Base-by-base conservation (phyloP, 1,284 basidiomycete species). In the Mycosarcoma maydis region DNA sequence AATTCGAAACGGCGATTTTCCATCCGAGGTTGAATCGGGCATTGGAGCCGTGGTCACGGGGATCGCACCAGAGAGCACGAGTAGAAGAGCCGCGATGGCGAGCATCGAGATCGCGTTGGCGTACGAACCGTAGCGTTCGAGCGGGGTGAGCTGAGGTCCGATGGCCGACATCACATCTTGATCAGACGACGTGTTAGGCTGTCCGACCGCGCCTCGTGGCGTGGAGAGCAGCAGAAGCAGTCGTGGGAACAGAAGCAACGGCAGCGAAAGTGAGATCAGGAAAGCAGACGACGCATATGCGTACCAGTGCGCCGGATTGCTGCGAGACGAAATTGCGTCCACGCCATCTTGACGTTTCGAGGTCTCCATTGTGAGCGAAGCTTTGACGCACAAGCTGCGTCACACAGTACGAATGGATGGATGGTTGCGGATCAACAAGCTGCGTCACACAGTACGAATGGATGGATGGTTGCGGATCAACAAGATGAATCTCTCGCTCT, bases 231-330 rank as follows among this genome's bases (percentile, higher is more conserved):
- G 56, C 24, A 72, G 44, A 6, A 72, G 48, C 5, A 72, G 27
- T 2, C 69, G 54, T 2, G 69, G 69, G 42, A 72, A 72, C 16
- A 68, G 56, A 0, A 72, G 56, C 0, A 72, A 47, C 1, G 69
- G 64, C 8, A 72, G 33, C 0, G 69, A 72, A 41, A 72, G 64
- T 27, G 40, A 19, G 39, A 68, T 26, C 41, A 72, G 60, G 22
- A 64, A 72, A 2, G 56, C 59, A 0, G 69, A 48, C 0, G 69
- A 55, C 8, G 64, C 69, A 34, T 68, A 72, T 33, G 69, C 69
- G 50, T 53, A 72, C 55, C 53, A 72, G 47, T 72, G 69, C 4
- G 69, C 64, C 10, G 69, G 69, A 44, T 72, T 72, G 43, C 22
- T 39, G 2, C 59, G 69, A 19, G 69, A 72, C 6, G 69, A 62